Evolutionary conservation across 2,329 filamentous ascomycete genomes (phyloP).

Genomic region (Xylariales sp.): DNA sequence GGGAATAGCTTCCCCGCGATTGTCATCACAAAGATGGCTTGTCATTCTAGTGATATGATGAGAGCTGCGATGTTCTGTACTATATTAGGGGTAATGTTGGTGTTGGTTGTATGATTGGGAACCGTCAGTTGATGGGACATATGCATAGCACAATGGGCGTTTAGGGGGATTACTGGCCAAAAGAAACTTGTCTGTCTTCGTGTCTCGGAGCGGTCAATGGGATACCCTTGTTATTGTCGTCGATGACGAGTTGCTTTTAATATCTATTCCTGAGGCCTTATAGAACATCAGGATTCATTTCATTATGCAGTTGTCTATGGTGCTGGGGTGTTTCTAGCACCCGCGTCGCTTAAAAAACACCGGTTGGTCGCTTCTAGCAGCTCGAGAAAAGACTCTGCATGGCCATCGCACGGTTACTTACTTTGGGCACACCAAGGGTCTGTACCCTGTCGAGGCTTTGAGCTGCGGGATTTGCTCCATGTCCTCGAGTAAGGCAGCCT

Average conservation of each 20-base stretch:
- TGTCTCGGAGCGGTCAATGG: constrained; percentile 16
- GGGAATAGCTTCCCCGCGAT: constrained; percentile 23
- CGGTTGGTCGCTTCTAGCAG: background rate
- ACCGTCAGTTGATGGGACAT: constrained; percentile 14
- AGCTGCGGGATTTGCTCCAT: no score
- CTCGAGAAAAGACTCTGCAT: no score
- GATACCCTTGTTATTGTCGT: constrained; percentile 31
- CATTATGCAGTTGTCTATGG: background rate
- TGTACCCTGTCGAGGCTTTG: no score
- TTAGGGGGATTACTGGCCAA: constrained; percentile 15
- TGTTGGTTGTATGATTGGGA: constrained; percentile 19
- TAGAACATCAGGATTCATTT: background rate
- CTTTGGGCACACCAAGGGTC: no score
- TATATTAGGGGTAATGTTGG: constrained; percentile 24
- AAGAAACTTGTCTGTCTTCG: constrained; percentile 14
- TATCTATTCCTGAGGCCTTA: background rate
- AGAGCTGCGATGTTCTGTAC: constrained; percentile 22
- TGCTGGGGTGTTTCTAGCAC: background rate
- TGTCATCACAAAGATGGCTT: constrained; percentile 12
- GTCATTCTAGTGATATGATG: constrained; percentile 11
- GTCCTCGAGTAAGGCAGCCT: no score
- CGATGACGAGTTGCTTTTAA: background rate
- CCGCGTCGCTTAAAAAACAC: background rate
- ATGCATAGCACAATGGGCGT: constrained; percentile 32
- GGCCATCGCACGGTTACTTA: no score